These are phyloP conservation scores for Rhizophora mangle DNA, from an alignment of 345 rosid genomes.

Conservation along the genomic window DNA sequence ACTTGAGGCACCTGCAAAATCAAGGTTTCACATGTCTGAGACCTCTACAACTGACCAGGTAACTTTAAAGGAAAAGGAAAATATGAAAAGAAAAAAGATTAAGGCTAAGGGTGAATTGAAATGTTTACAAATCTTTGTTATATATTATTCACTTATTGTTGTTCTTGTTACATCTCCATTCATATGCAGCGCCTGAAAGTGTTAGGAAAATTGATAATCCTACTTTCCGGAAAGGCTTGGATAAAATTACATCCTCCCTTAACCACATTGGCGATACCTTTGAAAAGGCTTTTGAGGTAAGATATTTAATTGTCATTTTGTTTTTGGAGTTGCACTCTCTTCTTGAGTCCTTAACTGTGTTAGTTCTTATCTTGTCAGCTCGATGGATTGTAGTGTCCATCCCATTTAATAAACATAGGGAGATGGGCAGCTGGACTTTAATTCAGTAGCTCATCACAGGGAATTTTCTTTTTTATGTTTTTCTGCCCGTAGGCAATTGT, in stretches of 20 bases:
- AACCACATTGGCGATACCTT: constrained; percentile 84
- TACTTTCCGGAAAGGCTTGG: constrained; percentile 63
- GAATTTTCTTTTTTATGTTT: no score
- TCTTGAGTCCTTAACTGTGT: neutral
- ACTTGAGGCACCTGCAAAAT: constrained; percentile 27
- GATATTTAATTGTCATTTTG: neutral
- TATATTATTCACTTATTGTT: no score
- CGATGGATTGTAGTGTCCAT: neutral
- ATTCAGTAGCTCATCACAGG: no score
- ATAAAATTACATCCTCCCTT: constrained; percentile 63
- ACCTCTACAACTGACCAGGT: constrained; percentile 46
- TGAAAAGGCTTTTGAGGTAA: constrained; percentile 84
- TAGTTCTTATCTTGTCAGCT: neutral
- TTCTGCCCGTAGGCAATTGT: no score
- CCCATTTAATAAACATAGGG: no score
- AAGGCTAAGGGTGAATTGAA: neutral
- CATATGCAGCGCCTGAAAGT: constrained; percentile 38
- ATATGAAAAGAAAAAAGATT: neutral
- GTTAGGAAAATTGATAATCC: constrained; percentile 62
- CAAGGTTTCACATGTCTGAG: constrained; percentile 39
- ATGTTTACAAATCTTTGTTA: no score
- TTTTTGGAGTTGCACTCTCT: neutral
- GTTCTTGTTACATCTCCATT: constrained; percentile 12
- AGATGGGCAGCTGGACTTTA: no score
- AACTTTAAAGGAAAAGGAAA: neutral